Percentiles rank a stretch among this genome's conserved stretches.
Evolutionary conservation across 139 green algal species (phyloP).

Genomic region (Coelastrella sp.): DNA sequence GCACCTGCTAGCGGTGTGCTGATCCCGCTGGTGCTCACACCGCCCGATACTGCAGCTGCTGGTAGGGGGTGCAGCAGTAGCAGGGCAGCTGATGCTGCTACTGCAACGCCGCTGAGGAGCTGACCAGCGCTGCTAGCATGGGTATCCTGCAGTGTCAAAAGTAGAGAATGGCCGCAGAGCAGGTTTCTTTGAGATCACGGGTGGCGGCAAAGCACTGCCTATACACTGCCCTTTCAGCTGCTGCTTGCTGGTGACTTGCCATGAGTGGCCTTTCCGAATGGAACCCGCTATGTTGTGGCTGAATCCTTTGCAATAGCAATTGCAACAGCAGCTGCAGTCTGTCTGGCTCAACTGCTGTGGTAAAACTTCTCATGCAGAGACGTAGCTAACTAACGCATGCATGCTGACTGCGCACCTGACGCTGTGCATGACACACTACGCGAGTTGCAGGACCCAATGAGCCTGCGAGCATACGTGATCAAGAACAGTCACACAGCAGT

Average conservation of each 20-base stretch:
- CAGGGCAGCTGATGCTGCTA: constrained; percentile 24
- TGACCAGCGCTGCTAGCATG: constrained; percentile 7
- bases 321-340: too few relatives aligned
- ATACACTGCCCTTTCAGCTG: background rate
- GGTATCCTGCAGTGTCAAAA: background rate
- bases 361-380: too few relatives aligned
- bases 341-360: too few relatives aligned
- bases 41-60: constrained; percentile 48
- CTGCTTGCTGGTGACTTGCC: too few relatives aligned
- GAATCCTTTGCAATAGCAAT: too few relatives aligned
- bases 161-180: too few relatives aligned
- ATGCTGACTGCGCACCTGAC: background rate
- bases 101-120: background rate
- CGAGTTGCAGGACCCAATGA: background rate
- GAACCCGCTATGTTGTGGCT: too few relatives aligned
- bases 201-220: background rate
- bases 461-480: background rate
- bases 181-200: background rate
- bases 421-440: constrained; percentile 3
- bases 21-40: constrained; percentile 51
- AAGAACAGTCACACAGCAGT: background rate
- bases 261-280: too few relatives aligned
- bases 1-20: constrained; percentile 40
- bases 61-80: constrained; percentile 13
- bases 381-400: background rate